Conservation (phyloP, 176 grass and related monocot species). For the Sorghum bicolor region DNA sequence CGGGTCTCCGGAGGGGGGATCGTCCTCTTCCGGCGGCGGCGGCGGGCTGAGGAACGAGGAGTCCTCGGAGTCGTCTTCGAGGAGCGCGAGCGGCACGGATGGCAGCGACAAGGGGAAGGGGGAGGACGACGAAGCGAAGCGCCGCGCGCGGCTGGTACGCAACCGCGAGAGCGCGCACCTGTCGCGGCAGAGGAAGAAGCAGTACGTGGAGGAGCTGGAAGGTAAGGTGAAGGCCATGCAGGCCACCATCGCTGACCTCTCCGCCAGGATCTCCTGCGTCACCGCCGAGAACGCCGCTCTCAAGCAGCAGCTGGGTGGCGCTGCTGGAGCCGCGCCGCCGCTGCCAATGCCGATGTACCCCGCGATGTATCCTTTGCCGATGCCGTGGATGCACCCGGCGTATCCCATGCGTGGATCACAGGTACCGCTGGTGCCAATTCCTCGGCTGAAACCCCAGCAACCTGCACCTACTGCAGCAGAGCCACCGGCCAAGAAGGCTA, state of each 20-base stretch:
- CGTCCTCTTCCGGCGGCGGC: slow-evolving; percentile 8
- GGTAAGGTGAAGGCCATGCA: slow-evolving; percentile 65
- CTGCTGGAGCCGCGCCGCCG: neutral
- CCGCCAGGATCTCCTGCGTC: slow-evolving; percentile 58
- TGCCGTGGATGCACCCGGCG: slow-evolving; percentile 45
- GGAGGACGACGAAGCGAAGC: slow-evolving; percentile 40
- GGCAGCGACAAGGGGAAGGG: neutral
- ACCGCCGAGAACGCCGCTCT: slow-evolving; percentile 53
- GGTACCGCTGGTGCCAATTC: slow-evolving; percentile 61
- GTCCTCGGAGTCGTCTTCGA: slow-evolving; percentile 49
- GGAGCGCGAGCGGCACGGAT: slow-evolving; percentile 27
- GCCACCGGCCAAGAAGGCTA: slow-evolving; percentile 57
- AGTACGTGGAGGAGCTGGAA: slow-evolving; percentile 63
- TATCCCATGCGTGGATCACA: slow-evolving; percentile 50
- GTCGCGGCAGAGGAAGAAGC: slow-evolving; percentile 76
- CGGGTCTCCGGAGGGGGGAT: neutral
- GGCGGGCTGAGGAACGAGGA: slow-evolving; percentile 27
- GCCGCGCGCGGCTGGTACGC: slow-evolving; percentile 53
- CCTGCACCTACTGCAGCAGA: neutral
- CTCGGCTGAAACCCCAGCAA: slow-evolving; percentile 42
- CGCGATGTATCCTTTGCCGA: slow-evolving; percentile 32
- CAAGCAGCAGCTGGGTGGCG: slow-evolving; percentile 46
- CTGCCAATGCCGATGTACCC: slow-evolving; percentile 45
- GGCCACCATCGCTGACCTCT: slow-evolving; percentile 64
- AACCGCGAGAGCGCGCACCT: slow-evolving; percentile 75